These are phyloP conservation scores for Actinomortierella wolfii DNA, from an alignment of 371 early-diverging fungal species.

Conservation along the genomic window DNA sequence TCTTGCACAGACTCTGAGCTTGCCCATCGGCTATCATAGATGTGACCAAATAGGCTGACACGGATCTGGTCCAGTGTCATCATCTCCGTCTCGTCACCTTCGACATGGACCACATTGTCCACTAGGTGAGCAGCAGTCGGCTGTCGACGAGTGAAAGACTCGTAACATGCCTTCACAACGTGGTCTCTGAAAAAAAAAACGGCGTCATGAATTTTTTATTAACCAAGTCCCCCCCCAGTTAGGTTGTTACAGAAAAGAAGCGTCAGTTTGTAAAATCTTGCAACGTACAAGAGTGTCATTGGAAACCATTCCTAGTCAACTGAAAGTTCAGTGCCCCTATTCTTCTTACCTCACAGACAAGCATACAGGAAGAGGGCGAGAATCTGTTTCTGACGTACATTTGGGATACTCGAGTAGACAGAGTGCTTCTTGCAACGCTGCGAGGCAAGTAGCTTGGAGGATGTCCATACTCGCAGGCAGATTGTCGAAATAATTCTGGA, in stretches of 20 bases:
- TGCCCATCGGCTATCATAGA: constrained; percentile 21
- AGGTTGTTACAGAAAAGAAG: background rate
- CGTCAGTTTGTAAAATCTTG: no score
- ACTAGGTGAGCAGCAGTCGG: background rate
- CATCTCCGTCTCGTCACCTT: background rate
- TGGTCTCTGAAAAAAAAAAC: constrained; percentile 22
- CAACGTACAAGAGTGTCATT: background rate
- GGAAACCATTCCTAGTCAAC: background rate
- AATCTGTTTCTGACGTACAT: constrained; percentile 9
- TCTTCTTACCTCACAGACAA: constrained; percentile 32
- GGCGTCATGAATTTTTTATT: background rate
- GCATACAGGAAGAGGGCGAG: constrained; percentile 18
- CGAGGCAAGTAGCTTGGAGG: constrained; percentile 10
- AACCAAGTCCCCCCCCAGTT: background rate
- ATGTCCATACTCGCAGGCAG: constrained; percentile 3
- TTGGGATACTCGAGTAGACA: constrained; percentile 36
- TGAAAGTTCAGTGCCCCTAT: no score
- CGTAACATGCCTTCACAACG: constrained; percentile 13
- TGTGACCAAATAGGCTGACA: constrained; percentile 8
- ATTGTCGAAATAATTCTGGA: constrained; percentile 18
- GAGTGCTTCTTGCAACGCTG: constrained; percentile 19
- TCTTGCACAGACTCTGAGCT: constrained; percentile 12
- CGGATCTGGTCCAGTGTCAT: constrained; percentile 8
- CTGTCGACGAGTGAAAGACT: constrained; percentile 2
- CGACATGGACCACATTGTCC: background rate